Evolutionary conservation across 2,329 filamentous ascomycete species (phyloP), one percentile per base, ranked within the genome.

Genomic region (Botrytis deweyae): DNA sequence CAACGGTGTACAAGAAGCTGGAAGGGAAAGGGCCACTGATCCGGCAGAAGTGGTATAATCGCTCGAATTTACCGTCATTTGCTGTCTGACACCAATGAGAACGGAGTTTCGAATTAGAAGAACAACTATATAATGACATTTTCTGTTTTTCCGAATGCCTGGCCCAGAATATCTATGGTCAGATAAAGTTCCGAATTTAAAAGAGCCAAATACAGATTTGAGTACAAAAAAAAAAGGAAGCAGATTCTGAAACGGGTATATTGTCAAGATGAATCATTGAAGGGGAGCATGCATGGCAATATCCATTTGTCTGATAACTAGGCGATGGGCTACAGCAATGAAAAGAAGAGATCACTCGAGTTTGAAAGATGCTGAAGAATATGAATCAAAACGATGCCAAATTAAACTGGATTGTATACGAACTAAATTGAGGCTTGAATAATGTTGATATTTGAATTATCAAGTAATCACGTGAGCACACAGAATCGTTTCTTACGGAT

Each of bases 321-420:
- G 46, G 9, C 22, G 9, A 25, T 10, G 46, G 46, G 46, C 22
- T 14, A 10, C 22, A 52, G 22, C 22, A 25, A 12, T 52, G 22
- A 12, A 2, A 52, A 25, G 1, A 9, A 52, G 12, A 18, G 44
- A 38, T 33, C 36, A 38, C 29, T 38, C 38, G 36, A 18, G 5
- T 40, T 12, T 16, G 12, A 16, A 29, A 3, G 1, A 6, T 16
- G 5, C 0, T 5, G 49, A 55, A 10, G n/a, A 2, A 16, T 16
- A 55, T 6, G 4, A 55, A n/a, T 52, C 12, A 29, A 16, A 25
- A 38, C 5, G 16, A 12, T 10, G 4, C n/a, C 5, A n/a, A n/a
- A 14, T 33, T 4, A 22, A 18, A 18, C 6, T 6, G n/a, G 33
- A 10, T 12, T 52, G 22, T 8, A 12, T 14, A 18, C 8, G 40